phyloP scores from a whole-genome alignment of 306 rosid species.

The Cucurbita argyrosperma region DNA sequence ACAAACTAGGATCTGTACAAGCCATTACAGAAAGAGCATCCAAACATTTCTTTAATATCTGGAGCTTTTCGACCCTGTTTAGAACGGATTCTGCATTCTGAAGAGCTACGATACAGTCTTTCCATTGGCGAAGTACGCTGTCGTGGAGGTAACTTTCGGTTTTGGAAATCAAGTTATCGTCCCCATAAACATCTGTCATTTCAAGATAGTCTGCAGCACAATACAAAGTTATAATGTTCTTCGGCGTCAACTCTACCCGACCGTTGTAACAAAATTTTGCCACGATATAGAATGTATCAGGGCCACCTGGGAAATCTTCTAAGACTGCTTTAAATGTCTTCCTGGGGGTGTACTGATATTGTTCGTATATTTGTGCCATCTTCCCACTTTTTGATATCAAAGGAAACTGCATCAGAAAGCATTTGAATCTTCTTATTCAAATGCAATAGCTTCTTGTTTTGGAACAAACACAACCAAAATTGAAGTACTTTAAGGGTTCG shows the following conservation, averaged over 20 bases:
- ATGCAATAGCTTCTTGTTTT: neutral
- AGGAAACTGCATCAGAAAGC: conserved; percentile 65
- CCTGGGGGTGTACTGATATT: conserved; percentile 20
- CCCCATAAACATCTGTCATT: conserved; percentile 83
- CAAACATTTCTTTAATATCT: conserved; percentile 52
- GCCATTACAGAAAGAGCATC: conserved; percentile 77
- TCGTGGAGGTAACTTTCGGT: conserved; percentile 63
- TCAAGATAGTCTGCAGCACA: conserved; percentile 79
- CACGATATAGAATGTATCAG: conserved; percentile 53
- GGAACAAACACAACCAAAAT: neutral
- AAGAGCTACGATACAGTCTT: conserved; percentile 85
- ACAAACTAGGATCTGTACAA: conserved; percentile 89
- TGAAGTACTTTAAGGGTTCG: neutral
- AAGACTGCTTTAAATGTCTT: conserved; percentile 33
- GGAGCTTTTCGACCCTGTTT: conserved; percentile 51
- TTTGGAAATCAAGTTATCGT: conserved; percentile 56
- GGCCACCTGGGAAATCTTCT: conserved; percentile 76
- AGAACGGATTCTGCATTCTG: conserved; percentile 61
- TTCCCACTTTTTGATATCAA: conserved; percentile 76
- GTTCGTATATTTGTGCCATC: conserved; percentile 42
- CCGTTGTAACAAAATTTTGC: conserved; percentile 70
- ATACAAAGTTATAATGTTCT: conserved; percentile 47
- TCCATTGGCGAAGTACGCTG: conserved; percentile 59
- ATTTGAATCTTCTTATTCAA: neutral
- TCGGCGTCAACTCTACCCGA: conserved; percentile 57